Base-by-base conservation (phyloP, 345 rosid genomes). In the Linum tenue region DNA sequence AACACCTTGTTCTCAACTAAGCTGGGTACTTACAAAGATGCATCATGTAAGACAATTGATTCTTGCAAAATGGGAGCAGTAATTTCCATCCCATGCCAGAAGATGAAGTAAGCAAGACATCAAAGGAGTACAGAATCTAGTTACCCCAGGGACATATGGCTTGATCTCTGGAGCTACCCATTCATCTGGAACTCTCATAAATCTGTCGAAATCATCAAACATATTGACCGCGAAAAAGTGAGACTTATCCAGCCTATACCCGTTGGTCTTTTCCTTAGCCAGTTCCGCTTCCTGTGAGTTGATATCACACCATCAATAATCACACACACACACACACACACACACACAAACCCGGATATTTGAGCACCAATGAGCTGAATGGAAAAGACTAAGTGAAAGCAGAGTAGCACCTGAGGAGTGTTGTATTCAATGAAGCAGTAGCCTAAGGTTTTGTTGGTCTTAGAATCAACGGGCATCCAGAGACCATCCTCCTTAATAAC, bases 111-210 rank as follows among this genome's bases (percentile, higher is more conserved):
- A 53, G 36, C 11, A 55, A 15, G 75, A 63, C 36, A 50, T 51
- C 9, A 59, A 60, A 40, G 41, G 36, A 39, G 35, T 43, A 58
- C 37, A 62, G 7, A 15, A 16, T 48, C 39, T 12, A 67, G 66
- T 65, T 82, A 94, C 99, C 92, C 95, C 97, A 15, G 97, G 91
- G 12, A 70, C 70, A 70, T 86, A 94, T 0, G 92, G 95, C 68
- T 70, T 85, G 63, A 79, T 69, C 65, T 85, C 92, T 11, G 99
- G 96, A 36, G 96, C 85, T 41, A 92, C 97, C 99, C 97, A 94
- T 67, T 86, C 82, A 67, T 94, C 88, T 3, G 83, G 90, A 68
- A 90, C 95, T 78, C 65, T 86, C 97, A 88, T 92, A 69, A 80
- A 85, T 70, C 76, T 88, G 12, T 88, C 86, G 37, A 92, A 83